phyloP scores from a whole-genome alignment of 352 stramenopile genomes.

The Phytophthora pseudosyringae region DNA sequence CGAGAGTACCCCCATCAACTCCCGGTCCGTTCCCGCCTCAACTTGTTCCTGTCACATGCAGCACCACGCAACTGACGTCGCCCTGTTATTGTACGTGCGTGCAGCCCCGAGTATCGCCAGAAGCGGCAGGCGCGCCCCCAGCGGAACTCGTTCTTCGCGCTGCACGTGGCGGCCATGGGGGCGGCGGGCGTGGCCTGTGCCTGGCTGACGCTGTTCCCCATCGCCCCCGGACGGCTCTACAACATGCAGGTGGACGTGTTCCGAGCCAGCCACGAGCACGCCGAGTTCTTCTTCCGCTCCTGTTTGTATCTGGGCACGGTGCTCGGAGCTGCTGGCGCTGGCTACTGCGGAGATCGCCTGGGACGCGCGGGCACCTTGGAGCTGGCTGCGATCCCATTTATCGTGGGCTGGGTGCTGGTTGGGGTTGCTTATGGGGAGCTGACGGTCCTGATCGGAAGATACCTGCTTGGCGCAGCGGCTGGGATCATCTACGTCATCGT shows the following conservation, averaged over 20 bases:
- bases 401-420: slow-evolving; percentile 78
- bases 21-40: slow-evolving; percentile 21
- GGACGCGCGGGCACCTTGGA: slow-evolving; percentile 77
- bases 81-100: not conserved
- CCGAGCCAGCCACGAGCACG: slow-evolving; percentile 67
- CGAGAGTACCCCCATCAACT: slow-evolving; percentile 78
- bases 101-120: slow-evolving; percentile 35
- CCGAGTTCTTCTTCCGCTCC: slow-evolving; percentile 73
- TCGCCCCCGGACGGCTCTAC: slow-evolving; percentile 74
- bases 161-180: slow-evolving; percentile 63
- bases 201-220: slow-evolving; percentile 76
- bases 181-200: slow-evolving; percentile 48
- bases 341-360: slow-evolving; percentile 68
- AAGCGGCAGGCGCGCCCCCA: slow-evolving; percentile 34
- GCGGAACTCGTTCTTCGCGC: slow-evolving; percentile 64
- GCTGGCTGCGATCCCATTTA: slow-evolving; percentile 71
- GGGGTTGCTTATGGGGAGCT: slow-evolving; percentile 71
- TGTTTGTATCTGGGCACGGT: slow-evolving; percentile 72
- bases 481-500: slow-evolving; percentile 71
- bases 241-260: slow-evolving; percentile 90
- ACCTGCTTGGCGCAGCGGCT: slow-evolving; percentile 59
- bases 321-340: slow-evolving; percentile 59
- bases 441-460: slow-evolving; percentile 68
- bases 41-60: slow-evolving; percentile 14
- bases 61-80: not conserved